Conservation (phyloP, 2,329 filamentous ascomycete genomes). For the Claviceps capensis region DNA sequence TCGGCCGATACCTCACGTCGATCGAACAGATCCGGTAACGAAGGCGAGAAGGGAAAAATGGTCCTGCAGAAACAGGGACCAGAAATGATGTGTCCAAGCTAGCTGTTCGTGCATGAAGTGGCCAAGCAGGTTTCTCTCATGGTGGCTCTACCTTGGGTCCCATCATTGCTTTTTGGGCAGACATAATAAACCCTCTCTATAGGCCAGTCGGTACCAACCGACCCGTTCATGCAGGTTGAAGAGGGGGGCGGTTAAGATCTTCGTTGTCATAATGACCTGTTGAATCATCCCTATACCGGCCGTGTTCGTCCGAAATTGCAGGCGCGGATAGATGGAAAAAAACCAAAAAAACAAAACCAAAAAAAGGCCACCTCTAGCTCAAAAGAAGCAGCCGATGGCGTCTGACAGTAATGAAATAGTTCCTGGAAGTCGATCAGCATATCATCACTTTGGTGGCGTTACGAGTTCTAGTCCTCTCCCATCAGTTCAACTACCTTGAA, state of each 20-base stretch:
- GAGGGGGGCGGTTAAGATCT: neutral
- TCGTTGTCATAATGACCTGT: neutral
- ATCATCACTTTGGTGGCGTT: neutral
- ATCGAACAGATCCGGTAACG: neutral
- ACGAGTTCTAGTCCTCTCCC: neutral
- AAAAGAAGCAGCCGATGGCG: neutral
- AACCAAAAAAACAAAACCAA: neutral
- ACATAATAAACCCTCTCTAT: neutral
- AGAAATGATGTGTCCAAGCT: neutral
- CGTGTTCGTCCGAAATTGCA: neutral
- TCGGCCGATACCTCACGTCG: neutral
- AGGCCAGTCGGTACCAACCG: neutral
- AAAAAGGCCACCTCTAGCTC: neutral
- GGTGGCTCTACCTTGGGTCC: neutral
- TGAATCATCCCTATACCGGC: neutral
- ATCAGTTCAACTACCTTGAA: neutral
- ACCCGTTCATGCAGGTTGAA: conserved; percentile 1
- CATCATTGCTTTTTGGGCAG: neutral
- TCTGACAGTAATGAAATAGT: neutral
- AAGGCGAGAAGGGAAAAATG: neutral
- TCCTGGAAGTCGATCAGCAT: neutral
- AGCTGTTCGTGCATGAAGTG: neutral
- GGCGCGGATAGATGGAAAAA: neutral
- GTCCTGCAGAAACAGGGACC: neutral
- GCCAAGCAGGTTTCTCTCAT: neutral